phyloP scores from a whole-genome alignment of 495 filamentous ascomycete species.

The Elasticomyces elasticus region DNA sequence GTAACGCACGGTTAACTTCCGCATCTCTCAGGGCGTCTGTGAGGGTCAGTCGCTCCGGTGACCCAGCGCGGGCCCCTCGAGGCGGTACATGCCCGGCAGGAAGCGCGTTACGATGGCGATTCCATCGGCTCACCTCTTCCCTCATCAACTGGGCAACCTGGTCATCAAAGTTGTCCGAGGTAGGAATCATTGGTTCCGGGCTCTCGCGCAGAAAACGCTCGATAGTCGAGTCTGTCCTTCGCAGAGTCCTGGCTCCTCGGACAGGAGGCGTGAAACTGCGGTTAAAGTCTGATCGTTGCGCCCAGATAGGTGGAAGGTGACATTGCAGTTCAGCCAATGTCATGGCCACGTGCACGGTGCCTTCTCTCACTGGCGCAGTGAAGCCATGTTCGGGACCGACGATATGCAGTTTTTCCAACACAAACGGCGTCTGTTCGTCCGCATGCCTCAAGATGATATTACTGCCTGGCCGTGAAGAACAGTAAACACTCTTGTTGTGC shows the following conservation, averaged over 20 bases:
- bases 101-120: too few relatives aligned
- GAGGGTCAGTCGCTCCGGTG: slow-evolving; percentile 20
- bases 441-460: slow-evolving; percentile 76
- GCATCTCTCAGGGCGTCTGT: slow-evolving; percentile 27
- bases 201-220: too few relatives aligned
- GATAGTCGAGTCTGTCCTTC: too few relatives aligned
- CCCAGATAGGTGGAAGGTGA: slow-evolving; percentile 4
- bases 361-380: slow-evolving; percentile 85
- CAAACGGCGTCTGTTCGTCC: slow-evolving; percentile 67
- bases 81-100: too few relatives aligned
- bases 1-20: slow-evolving; percentile 15
- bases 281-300: too few relatives aligned
- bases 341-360: slow-evolving; percentile 90
- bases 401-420: slow-evolving; percentile 73
- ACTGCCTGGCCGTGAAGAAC: slow-evolving; percentile 70
- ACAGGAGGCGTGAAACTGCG: too few relatives aligned
- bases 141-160: too few relatives aligned
- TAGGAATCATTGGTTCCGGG: too few relatives aligned
- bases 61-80: background rate
- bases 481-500: slow-evolving; percentile 78
- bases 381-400: slow-evolving; percentile 73
- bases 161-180: too few relatives aligned
- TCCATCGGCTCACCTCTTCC: too few relatives aligned
- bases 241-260: too few relatives aligned
- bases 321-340: slow-evolving; percentile 62